A percentile compares a stretch with the other conserved stretches of the same genome.
Conservation (phyloP, 1,284 basidiomycete species). For the Trichosporon sp. region DNA sequence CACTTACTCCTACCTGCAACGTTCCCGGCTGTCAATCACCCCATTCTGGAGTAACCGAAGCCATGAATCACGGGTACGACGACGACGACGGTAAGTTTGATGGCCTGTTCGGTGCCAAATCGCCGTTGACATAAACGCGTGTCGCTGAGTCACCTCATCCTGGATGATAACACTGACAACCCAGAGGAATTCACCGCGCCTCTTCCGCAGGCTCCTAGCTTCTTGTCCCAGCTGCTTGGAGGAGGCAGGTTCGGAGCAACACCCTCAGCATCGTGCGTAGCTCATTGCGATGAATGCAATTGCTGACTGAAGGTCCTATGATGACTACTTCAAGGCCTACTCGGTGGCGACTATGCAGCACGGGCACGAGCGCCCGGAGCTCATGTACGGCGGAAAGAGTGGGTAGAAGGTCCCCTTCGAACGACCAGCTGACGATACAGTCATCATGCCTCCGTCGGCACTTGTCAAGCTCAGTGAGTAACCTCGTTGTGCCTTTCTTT, state of each 20-base stretch:
- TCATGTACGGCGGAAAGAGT: slow-evolving; percentile 88
- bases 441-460: slow-evolving; percentile 96
- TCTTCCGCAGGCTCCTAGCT: slow-evolving; percentile 21
- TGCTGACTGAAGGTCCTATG: slow-evolving; percentile 36
- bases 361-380: slow-evolving; percentile 44
- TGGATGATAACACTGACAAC: background rate
- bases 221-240: slow-evolving; percentile 31
- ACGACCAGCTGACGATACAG: slow-evolving; percentile 51
- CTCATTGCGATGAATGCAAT: no score
- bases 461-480: slow-evolving; percentile 71
- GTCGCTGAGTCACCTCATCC: background rate
- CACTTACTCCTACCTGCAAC: background rate
- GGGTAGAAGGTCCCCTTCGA: slow-evolving; percentile 47
- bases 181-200: slow-evolving; percentile 23
- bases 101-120: background rate
- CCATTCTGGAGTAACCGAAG: background rate
- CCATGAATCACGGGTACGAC: slow-evolving; percentile 49
- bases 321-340: slow-evolving; percentile 51
- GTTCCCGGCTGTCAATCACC: background rate
- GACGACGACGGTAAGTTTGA: slow-evolving; percentile 37
- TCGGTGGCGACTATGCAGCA: slow-evolving; percentile 49
- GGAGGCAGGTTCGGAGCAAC: slow-evolving; percentile 22
- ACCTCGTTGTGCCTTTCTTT: background rate
- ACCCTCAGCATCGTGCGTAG: slow-evolving; percentile 27
- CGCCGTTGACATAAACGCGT: background rate